Conservation (phyloP, 2,329 filamentous ascomycete species). For the Trichoderma gracile region DNA sequence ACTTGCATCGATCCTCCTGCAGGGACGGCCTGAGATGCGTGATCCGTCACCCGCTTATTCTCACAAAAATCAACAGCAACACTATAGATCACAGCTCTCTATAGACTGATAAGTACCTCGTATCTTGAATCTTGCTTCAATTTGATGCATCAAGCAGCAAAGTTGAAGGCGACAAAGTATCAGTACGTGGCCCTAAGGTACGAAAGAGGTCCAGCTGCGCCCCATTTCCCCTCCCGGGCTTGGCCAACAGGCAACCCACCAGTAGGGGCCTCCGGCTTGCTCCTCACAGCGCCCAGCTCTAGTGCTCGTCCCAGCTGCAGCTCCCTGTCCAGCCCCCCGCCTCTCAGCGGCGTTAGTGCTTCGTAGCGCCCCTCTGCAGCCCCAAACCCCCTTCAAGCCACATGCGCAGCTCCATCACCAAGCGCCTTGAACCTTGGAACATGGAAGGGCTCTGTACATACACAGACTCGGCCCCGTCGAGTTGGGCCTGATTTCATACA, state of each 20-base stretch:
- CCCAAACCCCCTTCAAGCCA: conserved; percentile 9
- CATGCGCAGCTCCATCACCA: conserved; percentile 18
- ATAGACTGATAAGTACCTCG: neutral
- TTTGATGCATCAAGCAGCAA: neutral
- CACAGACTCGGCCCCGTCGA: no score
- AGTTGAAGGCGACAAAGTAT: neutral
- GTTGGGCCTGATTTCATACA: no score
- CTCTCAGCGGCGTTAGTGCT: neutral
- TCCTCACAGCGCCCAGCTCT: conserved; percentile 4
- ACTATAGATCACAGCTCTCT: neutral
- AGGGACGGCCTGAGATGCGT: no score
- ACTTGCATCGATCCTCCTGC: no score
- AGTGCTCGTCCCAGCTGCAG: neutral
- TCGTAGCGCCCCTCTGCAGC: conserved; percentile 5
- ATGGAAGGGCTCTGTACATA: no score
- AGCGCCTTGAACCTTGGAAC: no score
- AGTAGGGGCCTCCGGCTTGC: no score
- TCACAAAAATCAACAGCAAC: no score
- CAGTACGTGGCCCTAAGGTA: neutral
- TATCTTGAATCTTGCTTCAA: neutral
- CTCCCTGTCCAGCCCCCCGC: neutral
- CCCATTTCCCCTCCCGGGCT: neutral
- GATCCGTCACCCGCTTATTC: no score
- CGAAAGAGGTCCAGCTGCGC: neutral
- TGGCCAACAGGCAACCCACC: neutral